A percentile compares a stretch with the other conserved stretches of the same genome.
These are phyloP conservation scores for Laetiporus sulphureus DNA, from an alignment of 1,284 basidiomycete genomes.

Conservation along the genomic window DNA sequence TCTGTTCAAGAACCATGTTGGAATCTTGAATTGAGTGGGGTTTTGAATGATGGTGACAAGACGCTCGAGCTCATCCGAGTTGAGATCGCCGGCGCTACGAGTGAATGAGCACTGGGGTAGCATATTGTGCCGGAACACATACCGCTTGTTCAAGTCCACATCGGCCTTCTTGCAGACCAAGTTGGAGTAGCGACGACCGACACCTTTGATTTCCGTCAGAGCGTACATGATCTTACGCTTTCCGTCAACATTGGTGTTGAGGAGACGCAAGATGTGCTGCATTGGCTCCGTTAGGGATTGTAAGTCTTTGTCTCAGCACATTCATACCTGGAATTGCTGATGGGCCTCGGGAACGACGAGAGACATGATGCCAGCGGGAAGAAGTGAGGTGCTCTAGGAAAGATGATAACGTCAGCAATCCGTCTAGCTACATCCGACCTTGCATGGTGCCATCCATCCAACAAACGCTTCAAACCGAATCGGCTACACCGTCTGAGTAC, in stretches of 20 bases:
- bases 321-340: conserved; percentile 83
- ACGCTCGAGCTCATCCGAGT: conserved; percentile 97
- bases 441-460: not conserved
- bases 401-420: not conserved
- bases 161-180: conserved; percentile 99
- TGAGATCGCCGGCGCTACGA: conserved; percentile 83
- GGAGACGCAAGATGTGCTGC: conserved; percentile 95
- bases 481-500: too few species aligned
- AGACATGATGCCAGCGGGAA: conserved; percentile 56
- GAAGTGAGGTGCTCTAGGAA: not conserved
- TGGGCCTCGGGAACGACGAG: conserved; percentile 91
- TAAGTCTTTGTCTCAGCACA: not conserved
- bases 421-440: conserved; percentile 3
- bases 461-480: not conserved
- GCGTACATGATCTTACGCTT: conserved; percentile 99
- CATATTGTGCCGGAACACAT: conserved; percentile 21
- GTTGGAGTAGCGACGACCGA: conserved; percentile 98
- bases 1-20: conserved; percentile 98
- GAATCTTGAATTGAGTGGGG: conserved; percentile 99
- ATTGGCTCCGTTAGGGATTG: not conserved
- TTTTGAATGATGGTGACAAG: conserved; percentile 99
- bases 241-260: conserved; percentile 99
- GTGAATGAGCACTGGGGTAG: not conserved
- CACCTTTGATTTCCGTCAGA: conserved; percentile 99
- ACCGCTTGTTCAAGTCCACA: conserved; percentile 99